Evolutionary conservation across 805 yeast genomes (phyloP), one percentile per base, ranked within the genome.

Genomic region (Cephaloascus fragrans): DNA sequence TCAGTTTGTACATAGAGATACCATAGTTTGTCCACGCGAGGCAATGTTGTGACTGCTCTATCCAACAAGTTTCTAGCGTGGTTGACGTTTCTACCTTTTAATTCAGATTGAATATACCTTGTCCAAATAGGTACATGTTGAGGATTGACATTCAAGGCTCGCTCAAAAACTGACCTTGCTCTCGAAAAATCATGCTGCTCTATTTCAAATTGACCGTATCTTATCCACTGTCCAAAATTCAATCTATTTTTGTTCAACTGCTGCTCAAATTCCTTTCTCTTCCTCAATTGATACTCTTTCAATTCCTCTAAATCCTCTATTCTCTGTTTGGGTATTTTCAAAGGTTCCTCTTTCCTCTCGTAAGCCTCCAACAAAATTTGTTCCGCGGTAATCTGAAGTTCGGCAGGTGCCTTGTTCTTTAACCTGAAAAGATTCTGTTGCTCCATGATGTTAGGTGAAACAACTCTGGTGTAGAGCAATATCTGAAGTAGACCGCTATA

Each of bases 31-130:
- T 83, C 89, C 3, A 82, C 78, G 19, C 85, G 65, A 0, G 97
- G 97, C 19, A 89, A 61, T 0, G 76, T 56, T 2, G 77, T 71
- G 0, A 83, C 78, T 0, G 87, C 94, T 34, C 97, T 63, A 38
- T 87, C 88, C 23, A 90, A 62, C 19, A 93, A 49, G 52, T 90
- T 89, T 47, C 96, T 64, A 0, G 97, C 97, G 60, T 89, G 97
- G 50, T 86, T 87, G 39, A 87, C 69, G 48, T 82, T 86, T 44
- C 77, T 73, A 31, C 71, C 67, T 44, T 79, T 73, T 34, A 89
- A 61, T 60, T 93, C 97, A 31, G 77, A 56, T 50, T 86, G 88
- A 9, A 85, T 73, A 56, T 93, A 90, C 17, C 85, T 70, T 3
- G 80, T 67, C 97, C 98, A 90, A 37, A 90, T 57, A 4, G 95